Conservation (phyloP, 176 grass and related monocot species). For the Alloteropsis semialata region DNA sequence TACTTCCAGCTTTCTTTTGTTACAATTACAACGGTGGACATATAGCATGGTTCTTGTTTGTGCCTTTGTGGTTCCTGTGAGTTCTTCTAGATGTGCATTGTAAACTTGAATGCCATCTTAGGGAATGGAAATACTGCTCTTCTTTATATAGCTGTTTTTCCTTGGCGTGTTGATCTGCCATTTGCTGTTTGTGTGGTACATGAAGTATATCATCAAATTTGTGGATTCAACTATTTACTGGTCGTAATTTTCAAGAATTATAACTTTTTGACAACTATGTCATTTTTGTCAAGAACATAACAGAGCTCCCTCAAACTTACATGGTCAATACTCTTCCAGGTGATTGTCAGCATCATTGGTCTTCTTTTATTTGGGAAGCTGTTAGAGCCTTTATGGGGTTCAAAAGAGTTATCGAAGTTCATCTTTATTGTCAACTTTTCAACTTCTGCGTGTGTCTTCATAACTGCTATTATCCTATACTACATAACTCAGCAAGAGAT, state of each 20-base stretch:
- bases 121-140: neutral
- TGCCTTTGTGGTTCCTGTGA: neutral
- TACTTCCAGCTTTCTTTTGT: slow-evolving; percentile 13
- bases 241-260: neutral
- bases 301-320: slow-evolving; percentile 15
- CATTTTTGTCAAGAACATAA: neutral
- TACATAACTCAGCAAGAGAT: slow-evolving; percentile 76
- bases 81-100: neutral
- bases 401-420: slow-evolving; percentile 92
- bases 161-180: neutral
- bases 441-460: slow-evolving; percentile 75
- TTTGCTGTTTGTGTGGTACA: slow-evolving; percentile 26
- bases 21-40: neutral
- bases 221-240: neutral
- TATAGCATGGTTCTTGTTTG: neutral
- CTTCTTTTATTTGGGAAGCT: slow-evolving; percentile 91
- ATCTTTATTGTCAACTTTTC: slow-evolving; percentile 89
- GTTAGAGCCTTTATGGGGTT: slow-evolving; percentile 88
- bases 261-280: neutral
- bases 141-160: neutral
- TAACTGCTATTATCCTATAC: slow-evolving; percentile 76
- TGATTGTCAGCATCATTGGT: slow-evolving; percentile 70
- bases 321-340: slow-evolving; percentile 40
- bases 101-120: neutral
- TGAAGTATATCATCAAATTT: neutral